phyloP scores from a whole-genome alignment of 2,329 filamentous ascomycete species.

The Curvularia eragrostidis region DNA sequence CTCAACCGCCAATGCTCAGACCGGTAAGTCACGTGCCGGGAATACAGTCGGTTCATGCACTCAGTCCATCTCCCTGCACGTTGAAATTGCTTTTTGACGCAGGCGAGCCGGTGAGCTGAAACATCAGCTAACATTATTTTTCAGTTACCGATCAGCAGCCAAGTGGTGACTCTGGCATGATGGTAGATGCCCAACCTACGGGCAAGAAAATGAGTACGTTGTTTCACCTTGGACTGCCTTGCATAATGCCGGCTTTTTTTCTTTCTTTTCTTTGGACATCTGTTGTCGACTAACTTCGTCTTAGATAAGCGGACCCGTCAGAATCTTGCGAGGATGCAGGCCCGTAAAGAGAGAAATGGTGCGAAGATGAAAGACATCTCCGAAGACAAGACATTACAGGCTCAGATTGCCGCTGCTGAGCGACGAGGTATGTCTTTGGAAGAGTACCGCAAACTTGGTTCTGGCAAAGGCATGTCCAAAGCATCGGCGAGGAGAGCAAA shows the following conservation, averaged over 20 bases:
- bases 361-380: conserved; percentile 13
- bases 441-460: conserved; percentile 14
- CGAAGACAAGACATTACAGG: conserved; percentile 16
- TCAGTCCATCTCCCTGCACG: neutral
- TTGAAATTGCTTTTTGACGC: conserved; percentile 6
- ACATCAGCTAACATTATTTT: conserved; percentile 3
- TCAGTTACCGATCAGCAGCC: conserved; percentile 6
- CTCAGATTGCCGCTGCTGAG: conserved; percentile 24
- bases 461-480: conserved; percentile 9
- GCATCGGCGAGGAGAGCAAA: conserved; percentile 10
- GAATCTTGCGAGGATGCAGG: conserved; percentile 29
- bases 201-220: conserved; percentile 32
- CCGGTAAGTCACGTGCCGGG: conserved; percentile 20
- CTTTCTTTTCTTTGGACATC: neutral
- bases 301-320: conserved; percentile 30
- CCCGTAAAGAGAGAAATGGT: conserved; percentile 19
- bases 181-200: conserved; percentile 12
- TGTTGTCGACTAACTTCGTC: neutral
- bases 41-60: conserved; percentile 4
- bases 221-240: neutral
- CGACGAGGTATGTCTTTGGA: conserved; percentile 25
- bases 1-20: conserved; percentile 7
- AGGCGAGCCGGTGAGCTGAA: neutral
- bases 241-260: neutral
- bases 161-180: conserved; percentile 21